phyloP scores from a whole-genome alignment of 768 basidiomycete genomes.

The Podaxis mareebaensis region DNA sequence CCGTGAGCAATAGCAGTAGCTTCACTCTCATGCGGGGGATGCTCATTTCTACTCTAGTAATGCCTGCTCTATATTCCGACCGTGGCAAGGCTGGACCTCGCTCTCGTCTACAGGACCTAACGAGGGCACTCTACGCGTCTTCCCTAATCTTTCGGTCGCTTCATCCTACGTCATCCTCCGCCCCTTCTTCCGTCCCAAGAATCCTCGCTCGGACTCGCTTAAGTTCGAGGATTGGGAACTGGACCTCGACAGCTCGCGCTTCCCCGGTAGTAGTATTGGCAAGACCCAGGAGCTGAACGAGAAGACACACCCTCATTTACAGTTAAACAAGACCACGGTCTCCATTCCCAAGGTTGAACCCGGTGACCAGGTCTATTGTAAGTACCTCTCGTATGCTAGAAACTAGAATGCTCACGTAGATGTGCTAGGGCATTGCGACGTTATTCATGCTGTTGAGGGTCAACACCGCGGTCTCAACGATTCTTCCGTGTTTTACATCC shows the following conservation, averaged over 20 bases:
- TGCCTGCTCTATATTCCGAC: constrained; percentile 54
- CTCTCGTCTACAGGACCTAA: constrained; percentile 52
- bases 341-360: constrained; percentile 59
- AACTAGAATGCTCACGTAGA: constrained; percentile 30
- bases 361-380: constrained; percentile 65
- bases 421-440: constrained; percentile 63
- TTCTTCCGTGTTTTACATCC: constrained; percentile 59
- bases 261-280: constrained; percentile 56
- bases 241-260: constrained; percentile 50
- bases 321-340: constrained; percentile 55
- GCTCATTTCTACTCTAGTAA: constrained; percentile 45
- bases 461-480: constrained; percentile 47
- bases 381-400: constrained; percentile 13
- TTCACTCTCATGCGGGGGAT: neutral
- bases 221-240: constrained; percentile 53
- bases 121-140: constrained; percentile 66
- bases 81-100: constrained; percentile 62
- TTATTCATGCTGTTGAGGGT: constrained; percentile 55
- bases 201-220: constrained; percentile 27
- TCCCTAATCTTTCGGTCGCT: constrained; percentile 54
- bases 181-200: constrained; percentile 58
- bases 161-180: constrained; percentile 64
- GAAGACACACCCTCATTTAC: constrained; percentile 63
- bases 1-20: constrained; percentile 38
- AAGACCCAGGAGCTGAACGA: constrained; percentile 57